Evolutionary conservation across 2,329 filamentous ascomycete genomes (phyloP).

Genomic region (Zasmidium angulare): DNA sequence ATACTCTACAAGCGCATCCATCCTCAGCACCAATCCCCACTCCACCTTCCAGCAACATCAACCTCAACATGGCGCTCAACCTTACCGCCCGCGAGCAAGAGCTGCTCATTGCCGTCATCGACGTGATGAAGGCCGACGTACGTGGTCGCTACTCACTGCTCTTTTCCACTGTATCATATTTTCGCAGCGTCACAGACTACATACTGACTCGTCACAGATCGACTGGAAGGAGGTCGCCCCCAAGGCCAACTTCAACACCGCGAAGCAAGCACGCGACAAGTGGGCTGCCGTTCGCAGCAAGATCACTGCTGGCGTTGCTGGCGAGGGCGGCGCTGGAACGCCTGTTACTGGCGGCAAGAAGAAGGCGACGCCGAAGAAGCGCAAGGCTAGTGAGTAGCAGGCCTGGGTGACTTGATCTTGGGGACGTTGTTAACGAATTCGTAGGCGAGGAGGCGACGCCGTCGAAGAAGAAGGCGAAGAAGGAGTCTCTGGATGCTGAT

Average conservation of each 20-base stretch:
- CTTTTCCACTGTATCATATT: not conserved
- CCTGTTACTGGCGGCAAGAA: conserved; percentile 4
- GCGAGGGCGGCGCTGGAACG: not conserved
- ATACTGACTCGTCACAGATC: conserved; percentile 13
- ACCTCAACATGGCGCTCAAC: conserved; percentile 16
- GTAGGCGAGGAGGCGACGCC: too few species aligned
- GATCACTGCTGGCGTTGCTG: conserved; percentile 7
- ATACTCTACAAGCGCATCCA: not conserved
- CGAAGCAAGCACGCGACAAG: conserved; percentile 25
- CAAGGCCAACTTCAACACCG: conserved; percentile 17
- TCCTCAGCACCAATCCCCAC: too few species aligned
- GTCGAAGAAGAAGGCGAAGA: not conserved
- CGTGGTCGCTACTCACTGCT: not conserved
- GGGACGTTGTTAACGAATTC: not conserved
- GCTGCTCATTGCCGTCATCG: conserved; percentile 19
- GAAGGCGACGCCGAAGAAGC: not conserved
- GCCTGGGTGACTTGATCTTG: not conserved
- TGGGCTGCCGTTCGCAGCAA: conserved; percentile 21
- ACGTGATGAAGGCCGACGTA: conserved; percentile 20
- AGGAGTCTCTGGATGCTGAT: not conserved
- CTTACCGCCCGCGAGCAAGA: conserved; percentile 22
- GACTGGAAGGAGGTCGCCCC: conserved; percentile 24
- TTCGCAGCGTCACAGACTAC: too few species aligned
- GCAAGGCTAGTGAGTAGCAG: not conserved
- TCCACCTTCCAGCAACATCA: too few species aligned